phyloP scores from a whole-genome alignment of 106 monocot species.

The Allium fistulosum region DNA sequence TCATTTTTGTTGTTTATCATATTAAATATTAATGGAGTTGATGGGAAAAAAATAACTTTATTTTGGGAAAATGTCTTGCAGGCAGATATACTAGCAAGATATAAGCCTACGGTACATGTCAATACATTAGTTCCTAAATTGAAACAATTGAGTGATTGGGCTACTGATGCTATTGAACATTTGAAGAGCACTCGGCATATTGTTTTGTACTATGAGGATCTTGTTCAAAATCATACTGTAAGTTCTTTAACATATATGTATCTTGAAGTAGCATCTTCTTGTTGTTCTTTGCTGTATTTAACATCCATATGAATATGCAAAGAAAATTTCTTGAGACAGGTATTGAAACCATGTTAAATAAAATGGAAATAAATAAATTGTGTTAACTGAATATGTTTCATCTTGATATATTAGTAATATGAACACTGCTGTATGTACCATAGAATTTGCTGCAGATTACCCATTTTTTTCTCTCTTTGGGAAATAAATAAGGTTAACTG shows the following conservation, averaged over 20 bases:
- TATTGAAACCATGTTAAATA: background rate
- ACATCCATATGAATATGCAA: background rate
- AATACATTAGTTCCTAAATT: slow-evolving; percentile 21
- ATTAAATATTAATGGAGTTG: too few relatives aligned
- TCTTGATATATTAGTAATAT: background rate
- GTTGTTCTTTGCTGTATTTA: background rate
- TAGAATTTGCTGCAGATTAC: background rate
- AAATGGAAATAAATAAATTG: background rate
- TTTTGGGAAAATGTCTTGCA: slow-evolving; percentile 5
- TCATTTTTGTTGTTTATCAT: background rate
- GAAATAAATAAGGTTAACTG: too few relatives aligned
- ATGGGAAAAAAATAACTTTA: background rate
- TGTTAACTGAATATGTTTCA: background rate
- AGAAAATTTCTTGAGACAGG: background rate
- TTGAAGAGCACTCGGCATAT: slow-evolving; percentile 46
- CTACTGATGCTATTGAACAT: slow-evolving; percentile 26
- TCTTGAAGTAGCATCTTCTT: background rate
- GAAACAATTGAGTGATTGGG: slow-evolving; percentile 18
- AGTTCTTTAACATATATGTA: background rate
- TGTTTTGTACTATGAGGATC: slow-evolving; percentile 58
- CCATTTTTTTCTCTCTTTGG: too few relatives aligned
- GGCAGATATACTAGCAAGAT: slow-evolving; percentile 48
- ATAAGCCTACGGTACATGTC: slow-evolving; percentile 33
- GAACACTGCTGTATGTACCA: background rate
- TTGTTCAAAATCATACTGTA: slow-evolving; percentile 31